These are phyloP conservation scores for Erythrobasidium yunnanense DNA, from an alignment of 768 basidiomycete genomes.

Conservation along the genomic window DNA sequence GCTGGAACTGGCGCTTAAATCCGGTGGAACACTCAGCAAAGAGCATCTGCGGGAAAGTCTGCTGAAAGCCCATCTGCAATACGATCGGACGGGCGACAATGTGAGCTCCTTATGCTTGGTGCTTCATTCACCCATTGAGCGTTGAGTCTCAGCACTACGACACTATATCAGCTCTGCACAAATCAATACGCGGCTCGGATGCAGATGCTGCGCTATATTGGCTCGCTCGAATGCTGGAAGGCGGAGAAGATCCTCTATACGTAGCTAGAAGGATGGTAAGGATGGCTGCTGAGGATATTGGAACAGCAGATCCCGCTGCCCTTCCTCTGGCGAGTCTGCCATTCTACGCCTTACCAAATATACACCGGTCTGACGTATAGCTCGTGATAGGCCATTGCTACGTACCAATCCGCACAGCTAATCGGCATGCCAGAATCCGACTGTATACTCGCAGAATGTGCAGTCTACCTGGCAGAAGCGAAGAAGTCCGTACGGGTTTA, in stretches of 20 bases:
- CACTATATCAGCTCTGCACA: conserved; percentile 41
- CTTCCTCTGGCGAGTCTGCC: conserved; percentile 53
- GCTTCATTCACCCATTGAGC: too few species aligned
- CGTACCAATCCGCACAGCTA: conserved; percentile 44
- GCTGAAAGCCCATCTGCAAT: conserved; percentile 51
- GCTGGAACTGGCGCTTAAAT: conserved; percentile 56
- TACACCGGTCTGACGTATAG: background rate
- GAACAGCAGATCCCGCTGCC: conserved; percentile 65
- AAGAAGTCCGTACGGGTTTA: conserved; percentile 72
- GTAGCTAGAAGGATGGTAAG: conserved; percentile 64
- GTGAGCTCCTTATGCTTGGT: conserved; percentile 45
- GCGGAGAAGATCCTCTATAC: conserved; percentile 52
- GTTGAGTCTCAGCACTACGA: conserved; percentile 37
- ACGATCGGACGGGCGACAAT: conserved; percentile 59
- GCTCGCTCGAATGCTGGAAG: conserved; percentile 52
- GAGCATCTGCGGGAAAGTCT: conserved; percentile 54
- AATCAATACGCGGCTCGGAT: conserved; percentile 66
- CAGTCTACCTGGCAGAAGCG: conserved; percentile 68
- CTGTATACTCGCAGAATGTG: conserved; percentile 64
- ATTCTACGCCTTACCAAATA: background rate
- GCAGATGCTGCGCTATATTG: conserved; percentile 73
- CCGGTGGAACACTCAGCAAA: conserved; percentile 39
- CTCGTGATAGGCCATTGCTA: conserved; percentile 41
- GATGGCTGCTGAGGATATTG: conserved; percentile 76
- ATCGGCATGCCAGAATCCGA: conserved; percentile 65